Conservation (phyloP, 2,329 filamentous ascomycete species). For the Arthrobotrys pseudoclavata region DNA sequence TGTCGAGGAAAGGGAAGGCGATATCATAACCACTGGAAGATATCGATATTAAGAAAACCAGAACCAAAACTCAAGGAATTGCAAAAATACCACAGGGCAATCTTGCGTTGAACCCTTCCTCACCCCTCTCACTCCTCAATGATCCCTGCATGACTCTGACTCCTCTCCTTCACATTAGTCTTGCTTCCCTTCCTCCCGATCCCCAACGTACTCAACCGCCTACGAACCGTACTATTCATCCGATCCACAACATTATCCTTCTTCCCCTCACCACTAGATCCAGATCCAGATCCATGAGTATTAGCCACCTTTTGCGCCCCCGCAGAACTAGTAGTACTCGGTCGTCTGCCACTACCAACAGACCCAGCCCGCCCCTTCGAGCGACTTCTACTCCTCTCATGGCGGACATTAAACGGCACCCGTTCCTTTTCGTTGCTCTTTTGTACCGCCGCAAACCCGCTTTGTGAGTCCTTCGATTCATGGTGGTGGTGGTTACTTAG, state of each 20-base stretch:
- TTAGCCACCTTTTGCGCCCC: slow-evolving; percentile 50
- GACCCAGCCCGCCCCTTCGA: slow-evolving; percentile 57
- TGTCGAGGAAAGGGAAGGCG: neutral
- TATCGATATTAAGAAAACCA: slow-evolving; percentile 16
- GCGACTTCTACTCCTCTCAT: slow-evolving; percentile 56
- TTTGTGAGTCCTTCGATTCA: slow-evolving; percentile 46
- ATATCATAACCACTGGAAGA: slow-evolving; percentile 4
- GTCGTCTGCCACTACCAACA: slow-evolving; percentile 49
- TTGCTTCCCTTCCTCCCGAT: slow-evolving; percentile 71
- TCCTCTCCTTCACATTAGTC: slow-evolving; percentile 63
- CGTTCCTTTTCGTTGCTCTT: slow-evolving; percentile 53
- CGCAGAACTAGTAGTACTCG: slow-evolving; percentile 56
- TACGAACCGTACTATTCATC: slow-evolving; percentile 77
- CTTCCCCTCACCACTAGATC: slow-evolving; percentile 44
- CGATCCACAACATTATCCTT: slow-evolving; percentile 58
- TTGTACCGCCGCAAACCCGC: slow-evolving; percentile 26
- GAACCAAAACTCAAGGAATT: neutral
- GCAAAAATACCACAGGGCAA: slow-evolving; percentile 46
- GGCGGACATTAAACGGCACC: slow-evolving; percentile 40
- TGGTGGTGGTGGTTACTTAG: slow-evolving; percentile 43
- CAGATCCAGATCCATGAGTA: slow-evolving; percentile 40
- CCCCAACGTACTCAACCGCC: slow-evolving; percentile 82
- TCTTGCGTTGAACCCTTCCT: slow-evolving; percentile 13
- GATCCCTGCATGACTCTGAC: slow-evolving; percentile 37
- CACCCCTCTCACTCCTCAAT: slow-evolving; percentile 40